phyloP scores from a whole-genome alignment of 2,329 filamentous ascomycete species.

The Fonsecaea pedrosoi region DNA sequence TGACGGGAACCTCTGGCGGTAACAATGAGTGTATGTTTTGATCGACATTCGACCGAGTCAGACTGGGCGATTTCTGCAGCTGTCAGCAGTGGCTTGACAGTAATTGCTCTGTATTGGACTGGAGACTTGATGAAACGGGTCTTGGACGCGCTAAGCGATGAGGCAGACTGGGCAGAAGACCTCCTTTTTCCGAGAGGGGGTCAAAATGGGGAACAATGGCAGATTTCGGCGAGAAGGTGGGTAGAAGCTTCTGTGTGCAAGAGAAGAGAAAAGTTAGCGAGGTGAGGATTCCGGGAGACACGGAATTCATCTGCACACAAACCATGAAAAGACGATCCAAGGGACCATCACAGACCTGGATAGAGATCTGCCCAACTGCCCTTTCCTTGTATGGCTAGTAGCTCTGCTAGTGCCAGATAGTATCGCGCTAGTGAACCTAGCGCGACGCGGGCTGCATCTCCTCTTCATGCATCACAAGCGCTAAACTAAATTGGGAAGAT shows the following conservation, averaged over 20 bases:
- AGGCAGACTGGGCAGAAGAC: constrained; percentile 4
- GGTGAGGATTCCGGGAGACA: not conserved
- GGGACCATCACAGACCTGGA: not conserved
- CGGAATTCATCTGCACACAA: constrained; percentile 5
- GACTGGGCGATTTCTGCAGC: not conserved
- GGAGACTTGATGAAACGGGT: constrained; percentile 4
- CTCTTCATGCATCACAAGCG: not conserved
- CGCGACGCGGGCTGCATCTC: not conserved
- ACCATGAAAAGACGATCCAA: not conserved
- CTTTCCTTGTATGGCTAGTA: not conserved
- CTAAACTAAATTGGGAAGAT: not conserved
- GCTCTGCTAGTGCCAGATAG: not conserved
- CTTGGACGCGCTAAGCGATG: not conserved
- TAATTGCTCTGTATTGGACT: not conserved
- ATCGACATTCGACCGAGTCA: constrained; percentile 8
- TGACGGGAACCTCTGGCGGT: not conserved
- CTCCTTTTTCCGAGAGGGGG: constrained; percentile 11
- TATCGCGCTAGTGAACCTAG: not conserved
- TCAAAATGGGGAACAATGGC: constrained; percentile 1
- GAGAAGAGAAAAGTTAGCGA: not conserved
- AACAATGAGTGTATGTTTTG: not conserved
- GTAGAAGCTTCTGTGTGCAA: constrained; percentile 12
- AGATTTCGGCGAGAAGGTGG: constrained; percentile 16
- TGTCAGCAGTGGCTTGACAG: constrained; percentile 6
- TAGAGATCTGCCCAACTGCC: not conserved